These are phyloP conservation scores for Andrographis paniculata DNA, from an alignment of 305 asterid genomes.

Conservation along the genomic window DNA sequence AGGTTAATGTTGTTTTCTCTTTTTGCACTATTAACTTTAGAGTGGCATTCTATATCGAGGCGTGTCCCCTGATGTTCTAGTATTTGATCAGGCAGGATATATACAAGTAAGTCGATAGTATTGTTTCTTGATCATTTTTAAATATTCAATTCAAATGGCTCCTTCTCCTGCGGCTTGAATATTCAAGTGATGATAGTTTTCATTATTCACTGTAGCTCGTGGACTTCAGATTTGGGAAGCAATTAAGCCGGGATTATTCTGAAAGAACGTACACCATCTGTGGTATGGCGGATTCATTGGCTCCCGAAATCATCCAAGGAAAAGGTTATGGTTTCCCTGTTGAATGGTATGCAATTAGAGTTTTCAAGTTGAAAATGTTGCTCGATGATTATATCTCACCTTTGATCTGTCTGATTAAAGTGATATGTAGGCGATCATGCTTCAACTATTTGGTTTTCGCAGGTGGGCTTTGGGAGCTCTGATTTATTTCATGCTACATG, in stretches of 20 bases:
- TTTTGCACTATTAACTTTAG: slow-evolving; percentile 31
- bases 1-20: slow-evolving; percentile 9
- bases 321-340: slow-evolving; percentile 88
- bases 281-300: slow-evolving; percentile 79
- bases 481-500: slow-evolving; percentile 89
- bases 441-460: slow-evolving; percentile 16
- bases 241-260: slow-evolving; percentile 42
- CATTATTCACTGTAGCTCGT: slow-evolving; percentile 54
- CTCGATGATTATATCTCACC: slow-evolving; percentile 8
- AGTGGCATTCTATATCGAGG: slow-evolving; percentile 76
- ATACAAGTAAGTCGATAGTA: slow-evolving; percentile 49
- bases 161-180: slow-evolving; percentile 7
- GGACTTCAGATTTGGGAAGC: slow-evolving; percentile 92
- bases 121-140: slow-evolving; percentile 15
- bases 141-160: slow-evolving; percentile 7
- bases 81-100: slow-evolving; percentile 69
- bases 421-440: no score
- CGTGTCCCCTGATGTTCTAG: slow-evolving; percentile 74
- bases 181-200: slow-evolving; percentile 19
- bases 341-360: slow-evolving; percentile 57
- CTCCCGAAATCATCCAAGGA: slow-evolving; percentile 95
- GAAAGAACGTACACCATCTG: slow-evolving; percentile 81
- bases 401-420: slow-evolving; percentile 5
- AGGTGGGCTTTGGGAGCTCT: slow-evolving; percentile 95
- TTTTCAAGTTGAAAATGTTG: not conserved